These are phyloP conservation scores for Madurella fahalii DNA, from an alignment of 2,329 filamentous ascomycete genomes.

Conservation along the genomic window DNA sequence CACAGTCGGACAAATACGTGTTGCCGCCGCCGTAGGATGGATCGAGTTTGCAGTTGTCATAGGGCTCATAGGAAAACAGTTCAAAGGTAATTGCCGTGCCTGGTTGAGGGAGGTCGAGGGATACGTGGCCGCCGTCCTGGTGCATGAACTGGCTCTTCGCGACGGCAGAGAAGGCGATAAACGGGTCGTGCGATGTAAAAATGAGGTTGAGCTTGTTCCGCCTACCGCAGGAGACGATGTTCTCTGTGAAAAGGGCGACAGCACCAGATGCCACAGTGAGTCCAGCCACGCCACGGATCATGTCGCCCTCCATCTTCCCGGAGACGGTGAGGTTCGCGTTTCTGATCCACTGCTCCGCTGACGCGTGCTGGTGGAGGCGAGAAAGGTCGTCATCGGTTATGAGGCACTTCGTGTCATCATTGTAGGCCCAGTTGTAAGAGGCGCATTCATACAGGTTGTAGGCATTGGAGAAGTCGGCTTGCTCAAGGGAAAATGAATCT, in stretches of 20 bases:
- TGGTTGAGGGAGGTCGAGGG: slow-evolving; percentile 54
- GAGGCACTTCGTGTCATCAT: slow-evolving; percentile 42
- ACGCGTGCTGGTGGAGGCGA: slow-evolving; percentile 60
- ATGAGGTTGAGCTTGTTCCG: slow-evolving; percentile 48
- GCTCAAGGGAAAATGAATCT: slow-evolving; percentile 33
- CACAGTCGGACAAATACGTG: slow-evolving; percentile 31
- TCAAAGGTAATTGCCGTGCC: slow-evolving; percentile 76
- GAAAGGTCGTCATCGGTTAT: slow-evolving; percentile 44
- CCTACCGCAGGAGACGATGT: slow-evolving; percentile 37
- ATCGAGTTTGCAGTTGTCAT: neutral
- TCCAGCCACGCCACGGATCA: slow-evolving; percentile 49
- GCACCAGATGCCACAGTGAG: slow-evolving; percentile 48
- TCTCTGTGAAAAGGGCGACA: slow-evolving; percentile 39
- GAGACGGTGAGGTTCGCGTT: slow-evolving; percentile 59
- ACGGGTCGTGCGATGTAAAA: slow-evolving; percentile 52
- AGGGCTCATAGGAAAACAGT: slow-evolving; percentile 41
- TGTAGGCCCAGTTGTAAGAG: slow-evolving; percentile 50
- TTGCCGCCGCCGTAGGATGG: neutral
- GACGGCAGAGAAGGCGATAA: slow-evolving; percentile 53
- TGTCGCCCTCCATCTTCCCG: slow-evolving; percentile 34
- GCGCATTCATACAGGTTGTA: slow-evolving; percentile 54
- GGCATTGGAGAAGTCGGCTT: slow-evolving; percentile 46
- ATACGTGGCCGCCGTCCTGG: slow-evolving; percentile 49
- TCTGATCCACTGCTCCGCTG: slow-evolving; percentile 58
- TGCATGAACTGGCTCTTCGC: slow-evolving; percentile 39